phyloP scores from a whole-genome alignment of 208 protist genomes.

The Leptomonas seymouri region DNA sequence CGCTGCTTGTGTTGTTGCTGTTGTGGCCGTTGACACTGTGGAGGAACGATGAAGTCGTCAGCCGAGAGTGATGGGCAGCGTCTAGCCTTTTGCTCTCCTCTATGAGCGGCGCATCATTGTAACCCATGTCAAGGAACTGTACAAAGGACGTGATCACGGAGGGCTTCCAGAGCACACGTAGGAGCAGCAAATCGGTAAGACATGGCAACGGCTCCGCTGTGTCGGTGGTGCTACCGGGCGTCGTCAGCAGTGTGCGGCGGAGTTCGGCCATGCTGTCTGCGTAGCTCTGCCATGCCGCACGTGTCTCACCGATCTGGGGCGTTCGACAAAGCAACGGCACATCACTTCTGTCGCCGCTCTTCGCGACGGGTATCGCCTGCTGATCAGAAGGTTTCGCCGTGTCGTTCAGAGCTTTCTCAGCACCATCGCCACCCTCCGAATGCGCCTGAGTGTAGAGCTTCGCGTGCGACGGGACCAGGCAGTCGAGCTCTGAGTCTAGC shows the following conservation, averaged over 20 bases:
- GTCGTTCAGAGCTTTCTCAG: neutral
- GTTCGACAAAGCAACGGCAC: neutral
- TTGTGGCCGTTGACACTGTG: neutral
- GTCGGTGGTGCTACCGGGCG: neutral
- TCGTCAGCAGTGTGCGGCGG: conserved; percentile 14
- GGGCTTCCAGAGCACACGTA: neutral
- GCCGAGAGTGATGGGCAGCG: neutral
- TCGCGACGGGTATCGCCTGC: neutral
- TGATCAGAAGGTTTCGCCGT: neutral
- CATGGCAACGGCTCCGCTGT: neutral
- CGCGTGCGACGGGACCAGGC: conserved; percentile 25
- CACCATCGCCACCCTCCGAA: neutral
- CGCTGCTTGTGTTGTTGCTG: neutral
- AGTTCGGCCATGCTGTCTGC: conserved; percentile 12
- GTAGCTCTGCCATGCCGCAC: conserved; percentile 23
- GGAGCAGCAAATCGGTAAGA: neutral
- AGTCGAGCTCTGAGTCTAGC: conserved; percentile 46
- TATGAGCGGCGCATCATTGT: no score
- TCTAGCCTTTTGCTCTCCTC: neutral
- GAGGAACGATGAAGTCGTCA: neutral
- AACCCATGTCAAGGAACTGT: neutral
- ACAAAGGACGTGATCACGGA: neutral
- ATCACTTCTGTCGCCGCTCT: neutral
- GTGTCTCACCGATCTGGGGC: conserved; percentile 19
- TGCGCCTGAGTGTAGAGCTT: conserved; percentile 5